These are phyloP conservation scores for Aspergillus costaricaensis DNA, from an alignment of 2,329 filamentous ascomycete genomes.

Conservation along the genomic window DNA sequence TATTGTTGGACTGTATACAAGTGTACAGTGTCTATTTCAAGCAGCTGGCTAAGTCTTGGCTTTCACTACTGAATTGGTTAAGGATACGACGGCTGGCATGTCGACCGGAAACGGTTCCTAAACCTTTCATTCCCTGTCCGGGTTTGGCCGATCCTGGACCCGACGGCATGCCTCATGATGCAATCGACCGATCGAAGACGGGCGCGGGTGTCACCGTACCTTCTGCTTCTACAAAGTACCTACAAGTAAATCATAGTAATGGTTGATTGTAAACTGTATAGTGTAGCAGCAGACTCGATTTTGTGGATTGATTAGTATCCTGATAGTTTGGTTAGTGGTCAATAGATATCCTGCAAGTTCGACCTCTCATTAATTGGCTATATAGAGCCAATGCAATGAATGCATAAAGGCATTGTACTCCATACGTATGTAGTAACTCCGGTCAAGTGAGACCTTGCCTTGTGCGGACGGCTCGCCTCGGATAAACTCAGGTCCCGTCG, in stretches of 20 bases:
- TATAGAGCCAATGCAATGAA: background rate
- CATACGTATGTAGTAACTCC: background rate
- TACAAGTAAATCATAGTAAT: too few species aligned
- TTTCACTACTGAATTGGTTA: background rate
- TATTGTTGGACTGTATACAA: too few species aligned
- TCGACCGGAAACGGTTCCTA: background rate
- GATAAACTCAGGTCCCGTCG: background rate
- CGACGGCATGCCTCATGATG: conserved; percentile 6
- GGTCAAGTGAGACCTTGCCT: conserved; percentile 3
- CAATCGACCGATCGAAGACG: conserved; percentile 1
- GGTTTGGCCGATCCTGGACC: background rate
- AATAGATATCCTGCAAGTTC: background rate
- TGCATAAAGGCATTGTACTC: background rate
- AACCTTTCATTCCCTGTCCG: background rate
- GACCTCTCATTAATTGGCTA: background rate
- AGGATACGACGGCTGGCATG: background rate
- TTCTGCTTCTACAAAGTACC: background rate
- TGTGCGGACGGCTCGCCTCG: background rate
- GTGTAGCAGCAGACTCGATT: background rate
- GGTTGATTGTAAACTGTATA: background rate
- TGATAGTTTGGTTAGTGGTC: background rate
- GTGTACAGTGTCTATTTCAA: background rate
- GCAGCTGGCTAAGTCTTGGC: background rate
- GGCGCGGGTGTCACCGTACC: background rate
- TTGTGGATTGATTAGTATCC: background rate